Percentiles rank a stretch among this genome's conserved stretches.
These are phyloP conservation scores for Trichophaea hybrida DNA, from an alignment of 2,329 filamentous ascomycete genomes.

Conservation along the genomic window DNA sequence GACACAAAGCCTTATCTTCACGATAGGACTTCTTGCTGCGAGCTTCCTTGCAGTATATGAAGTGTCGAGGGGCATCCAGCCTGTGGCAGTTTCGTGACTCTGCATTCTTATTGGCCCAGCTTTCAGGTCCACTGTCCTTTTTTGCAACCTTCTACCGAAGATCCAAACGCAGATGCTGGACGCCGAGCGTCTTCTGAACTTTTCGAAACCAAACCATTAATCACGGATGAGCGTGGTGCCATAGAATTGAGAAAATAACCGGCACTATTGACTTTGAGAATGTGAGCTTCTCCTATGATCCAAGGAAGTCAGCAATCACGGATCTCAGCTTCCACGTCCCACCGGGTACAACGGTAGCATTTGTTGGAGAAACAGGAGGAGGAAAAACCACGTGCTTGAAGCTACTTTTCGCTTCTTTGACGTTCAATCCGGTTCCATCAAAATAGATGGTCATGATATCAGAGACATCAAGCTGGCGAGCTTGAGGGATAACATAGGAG, in stretches of 20 bases:
- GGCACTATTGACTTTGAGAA: constrained; percentile 42
- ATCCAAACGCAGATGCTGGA: constrained; percentile 45
- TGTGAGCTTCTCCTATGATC: constrained; percentile 43
- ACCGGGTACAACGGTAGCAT: constrained; percentile 43
- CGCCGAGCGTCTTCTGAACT: constrained; percentile 47
- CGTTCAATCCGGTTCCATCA: constrained; percentile 40
- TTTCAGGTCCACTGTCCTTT: constrained; percentile 37
- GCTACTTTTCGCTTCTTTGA: constrained; percentile 49
- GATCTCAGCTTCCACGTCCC: constrained; percentile 38
- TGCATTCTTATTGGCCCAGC: constrained; percentile 48
- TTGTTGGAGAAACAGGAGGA: constrained; percentile 48
- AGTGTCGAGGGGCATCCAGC: constrained; percentile 37
- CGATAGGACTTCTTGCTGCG: constrained; percentile 37
- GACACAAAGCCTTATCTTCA: constrained; percentile 36
- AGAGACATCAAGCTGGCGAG: constrained; percentile 44
- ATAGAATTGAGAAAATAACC: constrained; percentile 34
- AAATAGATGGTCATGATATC: constrained; percentile 46
- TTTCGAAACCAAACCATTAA: constrained; percentile 43
- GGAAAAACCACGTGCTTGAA: constrained; percentile 51
- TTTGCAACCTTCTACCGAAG: constrained; percentile 38
- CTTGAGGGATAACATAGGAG: constrained; percentile 44
- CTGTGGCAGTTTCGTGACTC: constrained; percentile 47
- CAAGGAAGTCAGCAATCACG: constrained; percentile 38
- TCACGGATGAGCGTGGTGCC: constrained; percentile 38
- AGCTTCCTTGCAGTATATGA: constrained; percentile 41